Percentiles rank a stretch among this genome's conserved stretches.
Conservation (phyloP, 2,329 filamentous ascomycete genomes). For the Cytospora paraplurivora region DNA sequence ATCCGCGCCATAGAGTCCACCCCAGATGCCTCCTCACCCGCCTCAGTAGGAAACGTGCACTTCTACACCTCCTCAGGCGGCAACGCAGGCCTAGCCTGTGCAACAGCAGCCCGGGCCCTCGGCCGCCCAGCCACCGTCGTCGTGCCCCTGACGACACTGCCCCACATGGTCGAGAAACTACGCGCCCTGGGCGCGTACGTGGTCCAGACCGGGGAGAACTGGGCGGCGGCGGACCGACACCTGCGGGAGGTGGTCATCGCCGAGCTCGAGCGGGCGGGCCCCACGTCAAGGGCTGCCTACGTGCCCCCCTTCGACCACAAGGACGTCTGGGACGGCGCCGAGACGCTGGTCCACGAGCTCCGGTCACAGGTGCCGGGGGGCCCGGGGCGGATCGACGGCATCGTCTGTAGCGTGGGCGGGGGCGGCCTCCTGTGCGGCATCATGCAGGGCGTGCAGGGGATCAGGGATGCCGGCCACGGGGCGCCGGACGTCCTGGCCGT, state of each 20-base stretch:
- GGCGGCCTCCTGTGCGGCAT: constrained; percentile 72
- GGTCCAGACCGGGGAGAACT: constrained; percentile 65
- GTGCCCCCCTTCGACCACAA: constrained; percentile 68
- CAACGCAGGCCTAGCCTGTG: constrained; percentile 79
- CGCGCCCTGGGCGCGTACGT: constrained; percentile 66
- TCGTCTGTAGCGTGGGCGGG: constrained; percentile 72
- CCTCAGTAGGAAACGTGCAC: constrained; percentile 49
- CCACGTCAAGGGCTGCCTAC: constrained; percentile 53
- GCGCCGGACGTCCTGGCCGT: constrained; percentile 62
- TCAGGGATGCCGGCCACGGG: constrained; percentile 30
- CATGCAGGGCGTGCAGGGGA: constrained; percentile 59
- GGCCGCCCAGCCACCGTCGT: constrained; percentile 69
- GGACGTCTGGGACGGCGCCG: constrained; percentile 67
- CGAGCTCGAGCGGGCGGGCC: constrained; percentile 47
- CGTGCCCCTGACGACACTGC: constrained; percentile 65
- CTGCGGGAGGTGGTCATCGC: constrained; percentile 47
- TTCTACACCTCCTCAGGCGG: constrained; percentile 77
- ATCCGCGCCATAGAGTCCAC: constrained; percentile 46
- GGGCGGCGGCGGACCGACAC: constrained; percentile 69
- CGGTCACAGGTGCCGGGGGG: constrained; percentile 37
- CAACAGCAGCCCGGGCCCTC: constrained; percentile 67
- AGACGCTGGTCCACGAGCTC: constrained; percentile 55
- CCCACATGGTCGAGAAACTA: constrained; percentile 69
- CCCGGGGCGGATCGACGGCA: constrained; percentile 51
- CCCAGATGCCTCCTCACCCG: constrained; percentile 29